Conservation (phyloP, 306 rosid species). For the Rosa lucieae region DNA sequence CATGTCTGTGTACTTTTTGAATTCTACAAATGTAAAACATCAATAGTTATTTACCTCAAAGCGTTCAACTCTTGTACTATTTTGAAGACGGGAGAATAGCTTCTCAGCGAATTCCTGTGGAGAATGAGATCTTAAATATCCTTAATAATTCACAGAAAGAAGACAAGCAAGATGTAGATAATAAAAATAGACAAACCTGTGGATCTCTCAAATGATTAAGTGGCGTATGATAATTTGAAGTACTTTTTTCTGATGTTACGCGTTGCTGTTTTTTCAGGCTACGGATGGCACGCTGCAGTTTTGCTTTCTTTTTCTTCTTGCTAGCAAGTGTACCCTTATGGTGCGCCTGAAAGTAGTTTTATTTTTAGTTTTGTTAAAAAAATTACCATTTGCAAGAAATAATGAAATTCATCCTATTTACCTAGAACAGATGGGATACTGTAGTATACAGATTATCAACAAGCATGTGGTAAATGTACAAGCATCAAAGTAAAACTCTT, state of each 20-base stretch:
- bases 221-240: constrained; percentile 65
- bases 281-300: constrained; percentile 73
- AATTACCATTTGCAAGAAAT: background rate
- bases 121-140: constrained; percentile 23
- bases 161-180: constrained; percentile 6
- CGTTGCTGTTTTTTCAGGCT: constrained; percentile 78
- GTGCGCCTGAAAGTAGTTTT: constrained; percentile 54
- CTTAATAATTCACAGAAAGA: constrained; percentile 10
- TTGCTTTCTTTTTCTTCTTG: constrained; percentile 87
- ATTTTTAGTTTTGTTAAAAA: background rate
- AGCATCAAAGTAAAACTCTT: background rate
- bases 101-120: constrained; percentile 86
- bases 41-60: constrained; percentile 59
- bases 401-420: background rate
- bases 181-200: constrained; percentile 55
- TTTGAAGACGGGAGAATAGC: constrained; percentile 68
- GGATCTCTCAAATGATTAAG: constrained; percentile 83
- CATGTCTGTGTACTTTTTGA: background rate
- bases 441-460: background rate
- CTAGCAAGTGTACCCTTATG: constrained; percentile 85
- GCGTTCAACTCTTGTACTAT: constrained; percentile 45
- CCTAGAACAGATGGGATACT: background rate
- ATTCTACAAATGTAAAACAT: background rate
- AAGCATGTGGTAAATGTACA: background rate
- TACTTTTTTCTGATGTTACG: constrained; percentile 50